These are phyloP conservation scores for Clarireedia homoeocarpa DNA, from an alignment of 2,329 filamentous ascomycete genomes.

Conservation along the genomic window DNA sequence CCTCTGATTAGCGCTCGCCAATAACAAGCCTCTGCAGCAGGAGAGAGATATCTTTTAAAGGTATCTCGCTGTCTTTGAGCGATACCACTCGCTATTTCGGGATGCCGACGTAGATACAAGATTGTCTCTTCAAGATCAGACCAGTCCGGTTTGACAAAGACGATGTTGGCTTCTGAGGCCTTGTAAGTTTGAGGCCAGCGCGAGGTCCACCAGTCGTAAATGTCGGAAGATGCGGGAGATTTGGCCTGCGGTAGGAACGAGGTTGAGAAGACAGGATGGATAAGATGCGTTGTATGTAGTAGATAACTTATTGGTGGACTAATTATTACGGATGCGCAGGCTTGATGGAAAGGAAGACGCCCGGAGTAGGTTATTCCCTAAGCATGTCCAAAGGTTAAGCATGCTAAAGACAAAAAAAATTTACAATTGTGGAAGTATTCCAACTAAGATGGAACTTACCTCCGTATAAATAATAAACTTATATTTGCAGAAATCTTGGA, in stretches of 20 bases:
- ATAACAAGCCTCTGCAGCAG: constrained; percentile 45
- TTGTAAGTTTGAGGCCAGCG: constrained; percentile 35
- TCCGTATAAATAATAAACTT: constrained; percentile 46
- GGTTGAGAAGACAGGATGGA: constrained; percentile 37
- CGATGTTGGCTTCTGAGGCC: constrained; percentile 36
- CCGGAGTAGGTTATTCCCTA: constrained; percentile 45
- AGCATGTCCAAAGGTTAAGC: not conserved
- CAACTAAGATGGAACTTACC: constrained; percentile 10
- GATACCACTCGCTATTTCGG: constrained; percentile 38
- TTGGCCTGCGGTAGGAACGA: constrained; percentile 15
- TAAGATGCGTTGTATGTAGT: constrained; percentile 43
- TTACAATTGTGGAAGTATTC: not conserved
- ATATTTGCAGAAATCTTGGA: constrained; percentile 45
- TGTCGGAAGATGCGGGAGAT: not conserved
- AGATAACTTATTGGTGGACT: constrained; percentile 41
- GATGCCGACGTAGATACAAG: constrained; percentile 38
- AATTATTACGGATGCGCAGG: constrained; percentile 41
- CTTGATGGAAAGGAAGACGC: constrained; percentile 43
- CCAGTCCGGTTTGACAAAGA: constrained; percentile 46
- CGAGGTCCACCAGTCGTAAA: constrained; percentile 11
- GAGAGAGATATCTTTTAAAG: constrained; percentile 40
- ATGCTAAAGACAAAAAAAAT: not conserved
- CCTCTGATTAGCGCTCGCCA: constrained; percentile 42
- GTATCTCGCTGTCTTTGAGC: constrained; percentile 38
- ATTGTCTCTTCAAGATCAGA: constrained; percentile 41